Evolutionary conservation across 2,329 filamentous ascomycete species (phyloP).

Genomic region (Apiospora marii): DNA sequence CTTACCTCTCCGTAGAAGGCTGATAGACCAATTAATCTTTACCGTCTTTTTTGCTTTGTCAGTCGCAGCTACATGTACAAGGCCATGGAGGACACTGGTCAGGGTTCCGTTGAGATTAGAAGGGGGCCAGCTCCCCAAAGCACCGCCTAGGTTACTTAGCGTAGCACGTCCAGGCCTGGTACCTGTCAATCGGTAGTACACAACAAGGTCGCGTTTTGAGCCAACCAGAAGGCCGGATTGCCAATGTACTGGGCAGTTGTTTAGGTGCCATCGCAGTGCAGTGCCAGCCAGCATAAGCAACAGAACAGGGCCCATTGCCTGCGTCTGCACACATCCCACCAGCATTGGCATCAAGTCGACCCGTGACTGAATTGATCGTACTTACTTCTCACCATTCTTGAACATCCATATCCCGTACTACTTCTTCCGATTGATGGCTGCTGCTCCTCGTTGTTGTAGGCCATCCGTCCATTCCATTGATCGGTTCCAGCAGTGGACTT

Average conservation of each 20-base stretch:
- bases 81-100: not conserved
- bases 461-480: not conserved
- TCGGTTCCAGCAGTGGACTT: not conserved
- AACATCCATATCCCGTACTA: not conserved
- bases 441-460: not conserved
- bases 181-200: constrained; percentile 14
- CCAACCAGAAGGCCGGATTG: not conserved
- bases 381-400: not conserved
- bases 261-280: not conserved
- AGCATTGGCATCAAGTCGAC: not conserved
- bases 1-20: not conserved
- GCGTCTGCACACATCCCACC: not conserved
- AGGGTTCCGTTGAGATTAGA: not conserved
- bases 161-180: constrained; percentile 10
- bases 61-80: not conserved
- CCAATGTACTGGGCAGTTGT: not conserved
- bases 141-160: constrained; percentile 8
- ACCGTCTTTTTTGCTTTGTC: not conserved
- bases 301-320: not conserved
- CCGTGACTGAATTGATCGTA: not conserved
- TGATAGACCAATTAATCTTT: not conserved
- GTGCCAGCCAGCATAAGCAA: not conserved
- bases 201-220: not conserved
- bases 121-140: not conserved
- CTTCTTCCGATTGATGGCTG: not conserved